Conservation (phyloP, 1,139 yeast species). For the Debaryomyces fabryi region DNA sequence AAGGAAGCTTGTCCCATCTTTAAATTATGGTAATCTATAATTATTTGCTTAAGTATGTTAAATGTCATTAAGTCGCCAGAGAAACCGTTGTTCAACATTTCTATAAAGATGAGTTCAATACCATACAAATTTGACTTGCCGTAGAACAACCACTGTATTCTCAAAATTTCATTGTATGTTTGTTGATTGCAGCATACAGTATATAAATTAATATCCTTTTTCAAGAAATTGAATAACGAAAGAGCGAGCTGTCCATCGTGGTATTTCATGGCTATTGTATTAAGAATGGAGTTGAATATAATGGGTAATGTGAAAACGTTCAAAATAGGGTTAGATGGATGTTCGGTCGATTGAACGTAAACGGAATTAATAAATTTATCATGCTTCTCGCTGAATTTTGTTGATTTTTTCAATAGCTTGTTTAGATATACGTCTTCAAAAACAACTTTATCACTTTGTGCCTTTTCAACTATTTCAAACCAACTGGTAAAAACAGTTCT, state of each 20-base stretch:
- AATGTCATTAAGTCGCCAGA: conserved; percentile 41
- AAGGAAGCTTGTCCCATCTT: conserved; percentile 31
- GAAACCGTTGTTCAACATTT: conserved; percentile 49
- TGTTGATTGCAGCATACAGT: conserved; percentile 44
- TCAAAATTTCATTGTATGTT: conserved; percentile 44
- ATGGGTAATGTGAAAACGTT: conserved; percentile 43
- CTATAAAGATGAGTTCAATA: conserved; percentile 37
- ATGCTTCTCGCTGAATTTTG: conserved; percentile 19
- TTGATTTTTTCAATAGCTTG: conserved; percentile 17
- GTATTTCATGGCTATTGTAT: conserved; percentile 28
- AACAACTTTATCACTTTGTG: conserved; percentile 2
- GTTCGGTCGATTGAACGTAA: conserved; percentile 14
- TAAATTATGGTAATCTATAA: conserved; percentile 39
- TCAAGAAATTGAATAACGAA: conserved; percentile 38
- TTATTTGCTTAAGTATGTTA: conserved; percentile 38
- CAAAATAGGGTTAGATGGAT: conserved; percentile 29
- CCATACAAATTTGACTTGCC: conserved; percentile 42
- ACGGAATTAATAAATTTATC: conserved; percentile 21
- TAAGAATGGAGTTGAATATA: conserved; percentile 36
- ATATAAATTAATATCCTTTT: conserved; percentile 36
- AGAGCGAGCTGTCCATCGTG: conserved; percentile 41
- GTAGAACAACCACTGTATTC: conserved; percentile 40
- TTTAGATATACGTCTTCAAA: conserved; percentile 13
- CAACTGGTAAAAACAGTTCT: conserved; percentile 18
- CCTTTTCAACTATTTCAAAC: conserved; percentile 10